Base-by-base conservation (phyloP, 139 green algal genomes). In the Nannochloris sp. region DNA sequence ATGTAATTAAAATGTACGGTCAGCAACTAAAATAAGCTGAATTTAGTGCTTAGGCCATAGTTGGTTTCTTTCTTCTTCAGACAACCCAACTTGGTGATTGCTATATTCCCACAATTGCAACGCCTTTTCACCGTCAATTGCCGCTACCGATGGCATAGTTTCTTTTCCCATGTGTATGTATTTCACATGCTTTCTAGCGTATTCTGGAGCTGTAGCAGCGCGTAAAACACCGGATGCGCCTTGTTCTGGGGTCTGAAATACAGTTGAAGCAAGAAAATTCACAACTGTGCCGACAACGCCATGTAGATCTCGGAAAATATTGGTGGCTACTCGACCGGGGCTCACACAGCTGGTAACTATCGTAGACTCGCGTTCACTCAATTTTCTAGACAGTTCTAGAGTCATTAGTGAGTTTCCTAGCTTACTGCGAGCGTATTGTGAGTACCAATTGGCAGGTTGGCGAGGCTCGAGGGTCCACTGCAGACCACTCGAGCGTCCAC, bases 321-420 rank as follows among this genome's bases (percentile, higher is more conserved):
- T 38, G 15, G 71, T 77, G 37, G 23, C 46, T 24, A 81, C 75
- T 24, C 64, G 61, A 35, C 74, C 77, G 9, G 74, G 74, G 38
- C 44, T 72, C 23, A 83, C 71, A 32, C 48, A 51, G 36, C 38
- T 53, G 10, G 65, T 48, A 7, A 71, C 60, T 15, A 73, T 51
- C 8, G 4, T 29, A 35, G 37, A 39, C 27, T 65, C 45, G 5
- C 44, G 24, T 42, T 46, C 24, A 19, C 42, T 6, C 54, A 75
- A 42, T 13, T 76, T 65, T 13, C 73, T 67, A 61, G 78, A 64
- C 36, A 89, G 63, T 75, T 86, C 77, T 10, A 68, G 61, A 1
- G 77, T 82, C 53, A 79, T 71, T 24, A 86, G 45, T 24, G 85
- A 62, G 45, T 90, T 90, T 61, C 64, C 71, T 34, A 90, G 72